Percentiles rank a stretch among this genome's conserved stretches.
Conservation (phyloP, 2,329 filamentous ascomycete genomes). For the Trichoderma sp. region DNA sequence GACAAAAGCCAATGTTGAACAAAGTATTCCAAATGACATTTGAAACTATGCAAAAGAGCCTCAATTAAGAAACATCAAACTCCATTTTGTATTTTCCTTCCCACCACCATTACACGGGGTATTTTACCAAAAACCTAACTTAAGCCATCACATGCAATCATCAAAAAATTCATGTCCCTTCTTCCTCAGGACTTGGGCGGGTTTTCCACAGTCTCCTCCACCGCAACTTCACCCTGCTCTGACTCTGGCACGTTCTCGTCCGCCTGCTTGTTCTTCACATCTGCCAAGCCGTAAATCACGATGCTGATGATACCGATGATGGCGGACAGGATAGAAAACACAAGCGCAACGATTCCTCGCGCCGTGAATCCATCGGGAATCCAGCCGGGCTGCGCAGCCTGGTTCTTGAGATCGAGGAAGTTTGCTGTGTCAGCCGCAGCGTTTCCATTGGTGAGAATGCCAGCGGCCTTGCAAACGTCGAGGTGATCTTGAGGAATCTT, state of each 20-base stretch:
- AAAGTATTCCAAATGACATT: neutral
- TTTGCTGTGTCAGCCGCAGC: conserved; percentile 9
- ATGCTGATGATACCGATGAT: conserved; percentile 12
- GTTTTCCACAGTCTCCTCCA: conserved; percentile 3
- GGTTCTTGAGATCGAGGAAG: conserved; percentile 11
- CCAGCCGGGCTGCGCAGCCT: conserved; percentile 4
- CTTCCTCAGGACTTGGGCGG: neutral
- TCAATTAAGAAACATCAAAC: neutral
- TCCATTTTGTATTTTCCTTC: neutral
- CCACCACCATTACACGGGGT: conserved; percentile 4
- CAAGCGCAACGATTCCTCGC: conserved; percentile 15
- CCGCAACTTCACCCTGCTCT: neutral
- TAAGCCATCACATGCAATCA: conserved; percentile 3
- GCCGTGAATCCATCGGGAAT: conserved; percentile 16
- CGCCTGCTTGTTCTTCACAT: conserved; percentile 8
- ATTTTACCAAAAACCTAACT: conserved; percentile 9
- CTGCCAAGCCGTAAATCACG: conserved; percentile 13
- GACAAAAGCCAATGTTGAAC: neutral
- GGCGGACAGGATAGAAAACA: conserved; percentile 15
- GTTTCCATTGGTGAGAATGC: conserved; percentile 1
- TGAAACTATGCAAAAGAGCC: neutral
- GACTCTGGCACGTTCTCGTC: neutral
- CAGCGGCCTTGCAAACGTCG: conserved; percentile 13
- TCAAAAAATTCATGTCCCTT: neutral
- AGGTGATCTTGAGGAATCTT: conserved; percentile 12